phyloP scores from a whole-genome alignment of 1,284 basidiomycete species.

The Phlebopus sp. region DNA sequence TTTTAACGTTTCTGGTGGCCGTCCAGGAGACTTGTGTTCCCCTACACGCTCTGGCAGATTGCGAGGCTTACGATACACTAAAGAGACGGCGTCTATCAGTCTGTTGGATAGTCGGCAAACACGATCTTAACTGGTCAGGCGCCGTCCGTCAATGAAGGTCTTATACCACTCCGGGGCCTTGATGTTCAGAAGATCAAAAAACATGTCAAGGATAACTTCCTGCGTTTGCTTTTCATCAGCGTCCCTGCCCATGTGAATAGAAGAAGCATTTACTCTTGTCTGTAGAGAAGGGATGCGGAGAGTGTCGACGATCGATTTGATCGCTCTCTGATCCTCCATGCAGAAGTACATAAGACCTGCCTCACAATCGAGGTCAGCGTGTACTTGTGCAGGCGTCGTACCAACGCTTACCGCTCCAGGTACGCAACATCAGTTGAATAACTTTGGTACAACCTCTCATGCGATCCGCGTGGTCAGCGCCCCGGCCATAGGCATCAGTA shows the following conservation, averaged over 20 bases:
- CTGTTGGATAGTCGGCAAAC: not conserved
- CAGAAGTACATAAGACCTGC: constrained; percentile 92
- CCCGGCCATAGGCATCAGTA: constrained; percentile 89
- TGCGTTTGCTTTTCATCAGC: constrained; percentile 33
- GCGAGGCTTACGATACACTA: constrained; percentile 69
- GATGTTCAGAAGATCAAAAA: constrained; percentile 92
- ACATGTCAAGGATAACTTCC: constrained; percentile 92
- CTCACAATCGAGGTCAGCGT: constrained; percentile 8
- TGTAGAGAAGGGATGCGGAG: constrained; percentile 86
- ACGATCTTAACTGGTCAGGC: constrained; percentile 71
- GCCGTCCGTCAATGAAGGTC: constrained; percentile 83
- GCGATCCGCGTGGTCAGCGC: constrained; percentile 70
- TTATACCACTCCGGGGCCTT: constrained; percentile 88
- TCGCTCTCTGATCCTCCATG: constrained; percentile 83
- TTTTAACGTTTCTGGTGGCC: constrained; percentile 64
- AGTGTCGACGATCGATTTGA: constrained; percentile 83
- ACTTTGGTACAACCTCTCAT: constrained; percentile 78
- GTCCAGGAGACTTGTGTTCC: constrained; percentile 40
- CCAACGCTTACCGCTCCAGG: constrained; percentile 81
- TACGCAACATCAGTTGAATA: constrained; percentile 81
- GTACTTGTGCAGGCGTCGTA: not conserved
- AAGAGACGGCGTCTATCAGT: constrained; percentile 1
- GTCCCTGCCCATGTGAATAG: not conserved
- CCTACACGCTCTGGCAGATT: constrained; percentile 36
- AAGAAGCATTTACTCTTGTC: constrained; percentile 60